phyloP scores from a whole-genome alignment of 768 basidiomycete species.

The Amanita fuliginea region DNA sequence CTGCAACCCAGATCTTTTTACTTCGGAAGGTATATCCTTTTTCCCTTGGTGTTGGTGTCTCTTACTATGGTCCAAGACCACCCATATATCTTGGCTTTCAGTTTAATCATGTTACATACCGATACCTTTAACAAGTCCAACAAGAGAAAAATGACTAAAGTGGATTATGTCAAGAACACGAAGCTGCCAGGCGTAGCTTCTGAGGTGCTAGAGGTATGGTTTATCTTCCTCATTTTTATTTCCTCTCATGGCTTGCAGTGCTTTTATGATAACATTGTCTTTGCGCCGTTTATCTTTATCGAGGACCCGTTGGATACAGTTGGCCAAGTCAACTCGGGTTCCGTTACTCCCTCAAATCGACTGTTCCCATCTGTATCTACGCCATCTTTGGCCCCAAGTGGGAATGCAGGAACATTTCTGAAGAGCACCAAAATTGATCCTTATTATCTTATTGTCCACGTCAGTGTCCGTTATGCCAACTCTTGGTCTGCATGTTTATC shows the following conservation, averaged over 20 bases:
- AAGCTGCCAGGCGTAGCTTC: slow-evolving; percentile 71
- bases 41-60: neutral
- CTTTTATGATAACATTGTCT: slow-evolving; percentile 94
- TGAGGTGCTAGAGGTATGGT: slow-evolving; percentile 75
- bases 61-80: slow-evolving; percentile 44
- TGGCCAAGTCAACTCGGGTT: slow-evolving; percentile 36
- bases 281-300: slow-evolving; percentile 93
- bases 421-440: slow-evolving; percentile 74
- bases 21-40: slow-evolving; percentile 48
- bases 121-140: slow-evolving; percentile 98
- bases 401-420: slow-evolving; percentile 21
- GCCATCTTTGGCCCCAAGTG: slow-evolving; percentile 8
- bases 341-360: slow-evolving; percentile 15
- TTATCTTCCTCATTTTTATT: slow-evolving; percentile 3
- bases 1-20: slow-evolving; percentile 77
- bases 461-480: slow-evolving; percentile 20
- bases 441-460: slow-evolving; percentile 82
- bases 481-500: slow-evolving; percentile 6
- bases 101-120: slow-evolving; percentile 97
- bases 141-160: slow-evolving; percentile 94
- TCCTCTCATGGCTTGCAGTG: slow-evolving; percentile 37
- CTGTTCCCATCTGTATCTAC: slow-evolving; percentile 11
- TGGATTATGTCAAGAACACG: slow-evolving; percentile 91
- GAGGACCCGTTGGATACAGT: slow-evolving; percentile 78
- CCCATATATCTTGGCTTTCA: slow-evolving; percentile 94